A percentile compares a stretch with the other conserved stretches of the same genome.
Evolutionary conservation across 2,329 filamentous ascomycete species (phyloP).

Genomic region (Pyrenophora teres): DNA sequence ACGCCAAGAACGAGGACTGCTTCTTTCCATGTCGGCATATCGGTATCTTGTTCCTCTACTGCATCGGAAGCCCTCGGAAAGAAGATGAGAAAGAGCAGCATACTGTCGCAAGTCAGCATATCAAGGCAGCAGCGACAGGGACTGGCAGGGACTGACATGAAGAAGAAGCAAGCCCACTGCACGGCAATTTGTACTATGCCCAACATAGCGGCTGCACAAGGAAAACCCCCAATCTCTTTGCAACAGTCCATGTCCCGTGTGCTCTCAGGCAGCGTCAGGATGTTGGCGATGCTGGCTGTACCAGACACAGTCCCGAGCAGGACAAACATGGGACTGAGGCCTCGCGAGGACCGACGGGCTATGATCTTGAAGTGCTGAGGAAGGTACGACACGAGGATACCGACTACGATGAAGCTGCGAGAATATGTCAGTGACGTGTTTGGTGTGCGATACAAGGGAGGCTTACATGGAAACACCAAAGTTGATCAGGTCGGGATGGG

Average conservation of each 20-base stretch:
- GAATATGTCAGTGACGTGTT: conserved; percentile 16
- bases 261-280: conserved; percentile 83
- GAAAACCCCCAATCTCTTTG: conserved; percentile 75
- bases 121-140: not conserved
- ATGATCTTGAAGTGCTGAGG: conserved; percentile 95
- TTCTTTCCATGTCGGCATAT: conserved; percentile 68
- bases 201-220: conserved; percentile 83
- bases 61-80: conserved; percentile 60
- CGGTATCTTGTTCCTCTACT: conserved; percentile 31
- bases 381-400: conserved; percentile 89
- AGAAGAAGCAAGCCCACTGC: conserved; percentile 89
- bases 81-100: conserved; percentile 92
- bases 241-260: conserved; percentile 85
- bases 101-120: conserved; percentile 56
- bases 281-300: conserved; percentile 88
- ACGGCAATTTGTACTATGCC: conserved; percentile 89
- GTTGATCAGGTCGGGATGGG: conserved; percentile 57
- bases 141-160: conserved; percentile 67
- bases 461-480: conserved; percentile 60
- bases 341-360: conserved; percentile 80
- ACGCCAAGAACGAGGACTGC: conserved; percentile 74
- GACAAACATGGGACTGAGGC: conserved; percentile 94
- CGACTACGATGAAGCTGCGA: conserved; percentile 73
- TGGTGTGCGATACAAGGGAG: not conserved
- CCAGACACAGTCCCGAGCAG: conserved; percentile 90